These are phyloP conservation scores for Prunus davidiana DNA, from an alignment of 306 rosid species.

Conservation along the genomic window DNA sequence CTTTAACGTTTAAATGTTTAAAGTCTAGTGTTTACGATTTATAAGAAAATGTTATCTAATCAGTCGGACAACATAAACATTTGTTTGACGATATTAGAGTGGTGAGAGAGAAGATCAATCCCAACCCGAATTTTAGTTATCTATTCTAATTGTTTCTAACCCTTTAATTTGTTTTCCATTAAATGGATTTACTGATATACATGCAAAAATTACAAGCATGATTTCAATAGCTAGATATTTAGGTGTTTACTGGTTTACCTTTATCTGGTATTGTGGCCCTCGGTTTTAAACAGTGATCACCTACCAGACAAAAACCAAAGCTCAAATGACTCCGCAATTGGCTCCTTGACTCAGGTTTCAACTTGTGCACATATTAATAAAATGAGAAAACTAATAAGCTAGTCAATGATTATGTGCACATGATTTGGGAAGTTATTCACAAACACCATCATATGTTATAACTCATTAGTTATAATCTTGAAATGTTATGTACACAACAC, in stretches of 20 bases:
- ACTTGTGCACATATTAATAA: background rate
- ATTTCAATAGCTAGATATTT: background rate
- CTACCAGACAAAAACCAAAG: constrained; percentile 5
- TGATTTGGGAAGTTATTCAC: background rate
- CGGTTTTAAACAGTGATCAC: constrained; percentile 1
- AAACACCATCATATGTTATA: background rate
- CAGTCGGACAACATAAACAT: too few species aligned
- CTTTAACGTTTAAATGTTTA: too few species aligned
- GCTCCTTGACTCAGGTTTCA: background rate
- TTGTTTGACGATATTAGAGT: too few species aligned
- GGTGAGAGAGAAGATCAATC: background rate
- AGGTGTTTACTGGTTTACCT: constrained; percentile 1
- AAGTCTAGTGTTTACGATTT: too few species aligned
- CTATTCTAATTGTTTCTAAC: background rate
- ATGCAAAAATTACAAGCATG: background rate
- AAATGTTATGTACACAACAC: background rate
- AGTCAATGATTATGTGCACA: constrained; percentile 6
- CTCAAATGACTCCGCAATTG: constrained; percentile 14
- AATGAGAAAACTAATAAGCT: background rate
- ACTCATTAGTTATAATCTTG: background rate
- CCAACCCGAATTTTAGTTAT: background rate
- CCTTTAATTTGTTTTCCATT: background rate
- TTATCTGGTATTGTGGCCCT: constrained; percentile 6
- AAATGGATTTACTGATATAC: background rate
- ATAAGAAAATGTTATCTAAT: too few species aligned